phyloP scores from a whole-genome alignment of 129 eudicot species.

The Arctium minus region DNA sequence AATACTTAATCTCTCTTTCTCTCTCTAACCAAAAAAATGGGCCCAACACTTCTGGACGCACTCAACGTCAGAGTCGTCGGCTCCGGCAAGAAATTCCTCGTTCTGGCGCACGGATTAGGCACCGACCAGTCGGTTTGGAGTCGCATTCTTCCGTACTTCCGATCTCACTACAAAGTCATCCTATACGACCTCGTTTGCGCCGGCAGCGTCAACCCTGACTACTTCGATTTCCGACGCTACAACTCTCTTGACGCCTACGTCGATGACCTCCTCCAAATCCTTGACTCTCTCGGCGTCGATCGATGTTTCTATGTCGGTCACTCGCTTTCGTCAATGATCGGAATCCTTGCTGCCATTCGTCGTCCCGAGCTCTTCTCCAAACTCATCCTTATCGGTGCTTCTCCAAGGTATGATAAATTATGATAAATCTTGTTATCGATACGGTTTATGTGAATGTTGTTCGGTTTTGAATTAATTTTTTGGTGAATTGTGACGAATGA shows the following conservation, averaged over 20 bases:
- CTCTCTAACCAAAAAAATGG: conserved; percentile 39
- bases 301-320: conserved; percentile 90
- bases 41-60: conserved; percentile 59
- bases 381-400: conserved; percentile 92
- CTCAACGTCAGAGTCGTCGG: conserved; percentile 86
- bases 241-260: conserved; percentile 77
- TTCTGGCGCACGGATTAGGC: conserved; percentile 89
- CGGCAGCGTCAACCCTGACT: conserved; percentile 91
- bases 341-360: conserved; percentile 87
- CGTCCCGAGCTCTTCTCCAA: conserved; percentile 75
- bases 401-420: conserved; percentile 59
- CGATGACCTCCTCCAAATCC: conserved; percentile 76
- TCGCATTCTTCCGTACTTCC: conserved; percentile 69
- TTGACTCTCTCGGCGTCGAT: conserved; percentile 60
- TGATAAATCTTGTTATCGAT: not conserved
- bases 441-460: not conserved
- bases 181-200: conserved; percentile 89
- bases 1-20: not conserved
- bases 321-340: conserved; percentile 91
- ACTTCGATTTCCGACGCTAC: conserved; percentile 77
- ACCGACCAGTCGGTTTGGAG: conserved; percentile 97
- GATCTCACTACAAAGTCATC: conserved; percentile 52
- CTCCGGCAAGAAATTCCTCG: conserved; percentile 57
- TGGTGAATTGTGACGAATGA: not conserved
- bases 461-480: not conserved